phyloP scores from a whole-genome alignment of 805 yeast species.

The Grigorovia yakushimaensis region DNA sequence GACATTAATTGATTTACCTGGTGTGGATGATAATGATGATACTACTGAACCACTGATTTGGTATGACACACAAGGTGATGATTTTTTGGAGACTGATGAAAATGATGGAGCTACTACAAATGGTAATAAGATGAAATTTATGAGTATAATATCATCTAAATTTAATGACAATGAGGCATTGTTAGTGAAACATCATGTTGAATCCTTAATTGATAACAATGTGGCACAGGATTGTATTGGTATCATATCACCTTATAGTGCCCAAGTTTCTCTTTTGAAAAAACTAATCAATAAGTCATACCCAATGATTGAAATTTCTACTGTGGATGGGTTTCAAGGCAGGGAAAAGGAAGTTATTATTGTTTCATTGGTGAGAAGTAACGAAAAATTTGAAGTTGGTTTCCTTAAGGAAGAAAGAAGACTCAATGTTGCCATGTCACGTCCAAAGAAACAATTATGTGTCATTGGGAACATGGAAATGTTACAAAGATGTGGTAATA shows the following conservation, averaged over 20 bases:
- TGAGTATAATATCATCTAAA: conserved; percentile 41
- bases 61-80: conserved; percentile 93
- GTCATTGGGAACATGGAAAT: conserved; percentile 82
- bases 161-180: conserved; percentile 69
- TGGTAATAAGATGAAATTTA: conserved; percentile 12
- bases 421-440: conserved; percentile 85
- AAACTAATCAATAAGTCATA: conserved; percentile 32
- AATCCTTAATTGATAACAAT: conserved; percentile 40
- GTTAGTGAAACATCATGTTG: conserved; percentile 50
- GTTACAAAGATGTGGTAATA: conserved; percentile 32
- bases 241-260: conserved; percentile 80
- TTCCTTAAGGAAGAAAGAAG: conserved; percentile 72
- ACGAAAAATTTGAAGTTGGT: conserved; percentile 62
- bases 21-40: conserved; percentile 41
- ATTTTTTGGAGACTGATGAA: conserved; percentile 52
- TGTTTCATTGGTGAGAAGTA: conserved; percentile 73
- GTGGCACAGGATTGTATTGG: conserved; percentile 57
- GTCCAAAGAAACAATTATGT: conserved; percentile 78
- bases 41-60: conserved; percentile 54
- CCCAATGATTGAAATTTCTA: conserved; percentile 60
- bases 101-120: conserved; percentile 3
- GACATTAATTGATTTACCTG: conserved; percentile 45
- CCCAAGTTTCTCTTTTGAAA: conserved; percentile 65
- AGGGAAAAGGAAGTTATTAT: conserved; percentile 85
- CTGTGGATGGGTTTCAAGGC: conserved; percentile 96